Conservation (phyloP, 2,329 filamentous ascomycete genomes). For the Apiospora rasikravindrae region DNA sequence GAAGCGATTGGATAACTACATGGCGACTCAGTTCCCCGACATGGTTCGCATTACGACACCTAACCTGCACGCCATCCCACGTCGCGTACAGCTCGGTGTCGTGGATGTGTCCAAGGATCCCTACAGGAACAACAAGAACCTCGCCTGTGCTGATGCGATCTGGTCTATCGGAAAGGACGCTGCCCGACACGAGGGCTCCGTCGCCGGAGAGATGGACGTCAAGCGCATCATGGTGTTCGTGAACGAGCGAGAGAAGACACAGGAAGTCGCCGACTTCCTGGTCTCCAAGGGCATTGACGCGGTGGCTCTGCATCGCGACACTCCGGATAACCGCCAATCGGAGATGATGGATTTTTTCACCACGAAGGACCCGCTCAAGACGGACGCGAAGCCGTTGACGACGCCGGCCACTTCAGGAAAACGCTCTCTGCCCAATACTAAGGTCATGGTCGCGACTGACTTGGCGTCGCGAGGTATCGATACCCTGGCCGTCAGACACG, state of each 20-base stretch:
- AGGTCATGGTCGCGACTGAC: slow-evolving; percentile 93
- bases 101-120: slow-evolving; percentile 92
- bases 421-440: slow-evolving; percentile 73
- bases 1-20: slow-evolving; percentile 81
- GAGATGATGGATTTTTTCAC: slow-evolving; percentile 82
- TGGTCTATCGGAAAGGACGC: slow-evolving; percentile 88
- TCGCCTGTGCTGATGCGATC: slow-evolving; percentile 94
- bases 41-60: slow-evolving; percentile 89
- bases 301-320: slow-evolving; percentile 83
- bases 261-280: slow-evolving; percentile 80
- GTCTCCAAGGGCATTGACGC: slow-evolving; percentile 87
- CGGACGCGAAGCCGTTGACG: slow-evolving; percentile 18
- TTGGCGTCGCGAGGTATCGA: slow-evolving; percentile 92
- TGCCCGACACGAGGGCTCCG: slow-evolving; percentile 59
- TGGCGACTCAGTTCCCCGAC: slow-evolving; percentile 81
- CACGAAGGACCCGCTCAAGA: slow-evolving; percentile 46
- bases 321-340: slow-evolving; percentile 75
- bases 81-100: slow-evolving; percentile 90
- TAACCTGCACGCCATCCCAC: slow-evolving; percentile 93
- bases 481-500: slow-evolving; percentile 86
- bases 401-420: slow-evolving; percentile 32
- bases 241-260: slow-evolving; percentile 90
- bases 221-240: slow-evolving; percentile 95
- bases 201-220: slow-evolving; percentile 64
- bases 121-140: slow-evolving; percentile 88